A percentile compares a stretch with the other conserved stretches of the same genome.
phyloP scores from a whole-genome alignment of 2,329 filamentous ascomycete species.

The Tolypocladium tundrense region DNA sequence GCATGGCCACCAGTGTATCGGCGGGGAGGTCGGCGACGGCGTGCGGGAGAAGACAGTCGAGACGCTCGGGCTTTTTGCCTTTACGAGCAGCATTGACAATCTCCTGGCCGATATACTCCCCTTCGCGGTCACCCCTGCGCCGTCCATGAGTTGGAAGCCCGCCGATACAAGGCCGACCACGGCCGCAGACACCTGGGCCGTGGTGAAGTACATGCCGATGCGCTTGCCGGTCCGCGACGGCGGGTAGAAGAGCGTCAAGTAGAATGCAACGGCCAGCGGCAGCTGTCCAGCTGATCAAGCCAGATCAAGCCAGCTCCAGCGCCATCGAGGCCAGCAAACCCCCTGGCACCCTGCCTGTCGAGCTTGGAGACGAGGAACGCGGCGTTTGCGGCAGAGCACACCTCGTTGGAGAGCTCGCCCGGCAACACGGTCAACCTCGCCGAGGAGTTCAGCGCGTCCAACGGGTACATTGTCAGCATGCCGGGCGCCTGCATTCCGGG shows the following conservation, averaged over 20 bases:
- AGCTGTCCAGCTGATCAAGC: too few species aligned
- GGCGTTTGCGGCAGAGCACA: too few species aligned
- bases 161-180: conserved; percentile 85
- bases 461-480: conserved; percentile 76
- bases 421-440: conserved; percentile 85
- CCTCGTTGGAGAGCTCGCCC: conserved; percentile 63
- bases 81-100: too few species aligned
- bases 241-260: conserved; percentile 84
- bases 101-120: too few species aligned
- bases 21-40: conserved; percentile 22
- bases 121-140: conserved; percentile 34
- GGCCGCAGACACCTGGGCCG: conserved; percentile 77
- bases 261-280: conserved; percentile 82
- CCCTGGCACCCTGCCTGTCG: too few species aligned
- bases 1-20: conserved; percentile 21
- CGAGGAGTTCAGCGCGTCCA: conserved; percentile 59
- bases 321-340: too few species aligned
- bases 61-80: conserved; percentile 9
- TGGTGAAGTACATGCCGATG: conserved; percentile 84
- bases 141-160: conserved; percentile 88
- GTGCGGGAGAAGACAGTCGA: conserved; percentile 22
- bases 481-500: conserved; percentile 51
- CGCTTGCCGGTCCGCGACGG: conserved; percentile 77
- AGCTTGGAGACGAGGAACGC: too few species aligned
- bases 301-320: too few species aligned